A percentile compares a stretch with the other conserved stretches of the same genome.
phyloP scores from a whole-genome alignment of 202 grass and related monocot species.

The Dendrocalamus latiflorus region DNA sequence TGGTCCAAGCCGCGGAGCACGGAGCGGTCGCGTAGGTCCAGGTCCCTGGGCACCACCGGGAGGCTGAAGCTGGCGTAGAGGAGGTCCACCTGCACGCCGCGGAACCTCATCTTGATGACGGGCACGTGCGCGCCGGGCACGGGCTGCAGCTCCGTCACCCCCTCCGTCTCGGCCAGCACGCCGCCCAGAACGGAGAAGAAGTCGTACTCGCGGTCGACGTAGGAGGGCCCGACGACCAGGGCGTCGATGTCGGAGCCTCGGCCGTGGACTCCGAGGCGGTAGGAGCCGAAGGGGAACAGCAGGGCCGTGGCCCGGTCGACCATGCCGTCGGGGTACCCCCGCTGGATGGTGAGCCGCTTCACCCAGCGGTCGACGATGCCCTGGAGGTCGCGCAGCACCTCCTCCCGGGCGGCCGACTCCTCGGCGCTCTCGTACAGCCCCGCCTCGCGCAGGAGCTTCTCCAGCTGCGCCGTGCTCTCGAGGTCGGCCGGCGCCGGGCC shows the following conservation, averaged over 20 bases:
- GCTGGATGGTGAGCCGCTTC: conserved; percentile 31
- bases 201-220: conserved; percentile 32
- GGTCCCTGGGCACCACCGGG: conserved; percentile 16
- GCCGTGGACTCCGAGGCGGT: conserved; percentile 50
- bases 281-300: conserved; percentile 46
- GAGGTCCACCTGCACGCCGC: conserved; percentile 47
- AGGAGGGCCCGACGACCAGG: conserved; percentile 44
- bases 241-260: conserved; percentile 47
- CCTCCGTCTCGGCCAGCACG: conserved; percentile 21
- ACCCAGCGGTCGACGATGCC: conserved; percentile 40
- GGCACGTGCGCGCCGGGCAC: conserved; percentile 54
- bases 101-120: conserved; percentile 38
- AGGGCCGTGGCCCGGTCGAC: conserved; percentile 46
- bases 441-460: conserved; percentile 38
- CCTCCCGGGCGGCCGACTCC: conserved; percentile 19
- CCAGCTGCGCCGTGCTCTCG: conserved; percentile 45
- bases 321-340: conserved; percentile 40
- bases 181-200: conserved; percentile 37
- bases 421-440: conserved; percentile 36
- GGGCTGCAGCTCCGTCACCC: conserved; percentile 37
- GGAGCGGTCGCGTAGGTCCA: conserved; percentile 32
- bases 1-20: conserved; percentile 37
- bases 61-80: conserved; percentile 32
- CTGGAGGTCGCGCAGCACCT: conserved; percentile 36
- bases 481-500: conserved; percentile 49